Percentiles rank a stretch among this genome's conserved stretches.
Conservation (phyloP, 2,329 filamentous ascomycete species). For the Fusarium burgessii region DNA sequence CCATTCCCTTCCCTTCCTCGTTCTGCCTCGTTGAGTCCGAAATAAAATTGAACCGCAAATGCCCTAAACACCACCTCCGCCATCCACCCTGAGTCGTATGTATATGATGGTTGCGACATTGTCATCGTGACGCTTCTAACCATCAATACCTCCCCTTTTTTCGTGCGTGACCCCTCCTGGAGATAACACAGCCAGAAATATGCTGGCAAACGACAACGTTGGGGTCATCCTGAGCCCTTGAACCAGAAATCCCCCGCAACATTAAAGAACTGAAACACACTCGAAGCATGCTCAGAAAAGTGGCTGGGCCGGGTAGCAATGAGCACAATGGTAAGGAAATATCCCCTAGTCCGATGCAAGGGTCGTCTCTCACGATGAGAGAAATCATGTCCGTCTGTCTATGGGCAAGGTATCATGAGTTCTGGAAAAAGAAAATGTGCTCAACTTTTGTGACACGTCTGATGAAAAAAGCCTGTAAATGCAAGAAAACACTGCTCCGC, state of each 20-base stretch:
- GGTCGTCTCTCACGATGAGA: slow-evolving; percentile 50
- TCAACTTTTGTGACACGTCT: slow-evolving; percentile 62
- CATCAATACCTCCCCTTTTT: slow-evolving; percentile 35
- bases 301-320: slow-evolving; percentile 44
- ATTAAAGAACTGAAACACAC: slow-evolving; percentile 49
- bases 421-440: slow-evolving; percentile 52
- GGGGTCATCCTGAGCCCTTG: slow-evolving; percentile 32
- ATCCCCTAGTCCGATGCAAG: slow-evolving; percentile 45
- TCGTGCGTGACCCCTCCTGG: slow-evolving; percentile 14
- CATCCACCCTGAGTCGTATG: slow-evolving; percentile 27
- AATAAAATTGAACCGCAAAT: slow-evolving; percentile 34
- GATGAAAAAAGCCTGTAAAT: slow-evolving; percentile 61
- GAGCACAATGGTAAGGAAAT: slow-evolving; percentile 50
- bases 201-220: slow-evolving; percentile 32
- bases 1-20: slow-evolving; percentile 20
- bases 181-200: slow-evolving; percentile 40
- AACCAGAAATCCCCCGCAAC: slow-evolving; percentile 45
- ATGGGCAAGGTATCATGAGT: slow-evolving; percentile 65
- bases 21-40: slow-evolving; percentile 35
- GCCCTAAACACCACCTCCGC: slow-evolving; percentile 34
- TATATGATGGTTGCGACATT: slow-evolving; percentile 27
- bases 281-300: slow-evolving; percentile 42
- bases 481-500: slow-evolving; percentile 59
- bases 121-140: slow-evolving; percentile 20
- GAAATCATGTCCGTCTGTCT: slow-evolving; percentile 55